A percentile compares a stretch with the other conserved stretches of the same genome.
phyloP scores from a whole-genome alignment of 1,284 basidiomycete genomes.

The Boletus mariae region DNA sequence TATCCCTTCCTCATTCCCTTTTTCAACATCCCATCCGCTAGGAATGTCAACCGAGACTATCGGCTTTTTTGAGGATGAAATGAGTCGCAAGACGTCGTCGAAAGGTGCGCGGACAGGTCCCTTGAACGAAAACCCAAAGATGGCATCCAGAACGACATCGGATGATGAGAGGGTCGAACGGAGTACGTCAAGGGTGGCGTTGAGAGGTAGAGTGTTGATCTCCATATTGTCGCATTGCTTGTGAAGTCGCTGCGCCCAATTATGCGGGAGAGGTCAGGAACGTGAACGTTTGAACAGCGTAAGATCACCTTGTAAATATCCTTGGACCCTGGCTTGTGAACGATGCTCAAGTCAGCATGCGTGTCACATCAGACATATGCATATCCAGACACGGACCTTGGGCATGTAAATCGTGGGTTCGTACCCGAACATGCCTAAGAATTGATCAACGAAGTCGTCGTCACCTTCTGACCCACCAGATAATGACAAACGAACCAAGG shows the following conservation, averaged over 20 bases:
- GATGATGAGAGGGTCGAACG: slow-evolving; percentile 52
- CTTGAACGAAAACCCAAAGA: slow-evolving; percentile 98
- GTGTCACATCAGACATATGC: not conserved
- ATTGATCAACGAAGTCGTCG: not conserved
- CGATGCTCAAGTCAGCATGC: slow-evolving; percentile 1
- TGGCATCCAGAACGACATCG: slow-evolving; percentile 90
- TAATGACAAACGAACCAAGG: slow-evolving; percentile 53
- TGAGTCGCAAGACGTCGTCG: slow-evolving; percentile 65
- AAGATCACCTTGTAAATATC: slow-evolving; percentile 74
- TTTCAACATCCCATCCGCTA: slow-evolving; percentile 92
- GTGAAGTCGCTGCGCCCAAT: slow-evolving; percentile 59
- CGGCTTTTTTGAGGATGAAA: slow-evolving; percentile 65
- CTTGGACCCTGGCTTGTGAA: slow-evolving; percentile 72
- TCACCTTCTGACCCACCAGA: slow-evolving; percentile 1
- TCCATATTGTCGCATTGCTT: slow-evolving; percentile 86
- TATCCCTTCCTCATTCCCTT: slow-evolving; percentile 58
- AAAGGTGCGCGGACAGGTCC: slow-evolving; percentile 88
- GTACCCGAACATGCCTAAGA: slow-evolving; percentile 83
- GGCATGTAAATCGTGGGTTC: slow-evolving; percentile 85
- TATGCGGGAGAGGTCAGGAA: not conserved
- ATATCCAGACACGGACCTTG: slow-evolving; percentile 53
- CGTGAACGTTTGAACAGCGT: not conserved
- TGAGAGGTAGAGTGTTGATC: slow-evolving; percentile 63
- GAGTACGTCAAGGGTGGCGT: slow-evolving; percentile 49
- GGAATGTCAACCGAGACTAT: slow-evolving; percentile 95